Base-by-base conservation (phyloP, 768 basidiomycete species). In the Strobilomyces confusus region DNA sequence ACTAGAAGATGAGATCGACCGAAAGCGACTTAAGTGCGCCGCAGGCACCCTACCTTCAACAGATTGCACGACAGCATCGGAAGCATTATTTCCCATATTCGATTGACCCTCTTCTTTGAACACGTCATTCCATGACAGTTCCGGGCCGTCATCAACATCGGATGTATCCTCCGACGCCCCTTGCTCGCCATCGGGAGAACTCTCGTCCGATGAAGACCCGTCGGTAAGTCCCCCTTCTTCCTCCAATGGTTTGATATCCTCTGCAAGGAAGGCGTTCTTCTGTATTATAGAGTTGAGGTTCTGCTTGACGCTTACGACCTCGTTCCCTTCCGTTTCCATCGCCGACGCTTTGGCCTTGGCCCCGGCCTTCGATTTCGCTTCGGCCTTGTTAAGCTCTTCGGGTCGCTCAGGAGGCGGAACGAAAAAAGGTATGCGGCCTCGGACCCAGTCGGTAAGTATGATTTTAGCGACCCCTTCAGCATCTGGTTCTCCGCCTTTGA, bases 351-450 rank as follows among this genome's bases (percentile, higher is more conserved):
- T 69, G 9, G 69, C 77, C 61, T 88, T 89, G 11, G 79, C 80
- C 65, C 82, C 82, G 19, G 55, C 67, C 47, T 75, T 75, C n/a
- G 51, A 63, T 42, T 68, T 73, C 40, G 70, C 70, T 72, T 87
- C 87, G 13, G 73, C 74, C 63, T 73, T 75, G 63, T 89, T 88
- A 52, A 87, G 72, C 60, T 82, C 86, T 58, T 84, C 83, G 9
- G 88, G 67, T 52, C 89, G 75, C 67, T 92, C 92, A 51, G 95
- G 95, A 14, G 97, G 97, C 13, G 87, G 68, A 34, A 93, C 94
- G 64, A 98, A 99, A 78, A 86, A 99, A 19, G 97, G 97, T 64
- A 99, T 95, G 61, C 92, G 87, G 9, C 95, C 97, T 43, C 97
- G 78, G 54, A 98, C 93, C 95, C 95, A 98, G 69, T 98, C 97